Conservation (phyloP, 441 rosid genomes). For the Euphorbia celastroides region DNA sequence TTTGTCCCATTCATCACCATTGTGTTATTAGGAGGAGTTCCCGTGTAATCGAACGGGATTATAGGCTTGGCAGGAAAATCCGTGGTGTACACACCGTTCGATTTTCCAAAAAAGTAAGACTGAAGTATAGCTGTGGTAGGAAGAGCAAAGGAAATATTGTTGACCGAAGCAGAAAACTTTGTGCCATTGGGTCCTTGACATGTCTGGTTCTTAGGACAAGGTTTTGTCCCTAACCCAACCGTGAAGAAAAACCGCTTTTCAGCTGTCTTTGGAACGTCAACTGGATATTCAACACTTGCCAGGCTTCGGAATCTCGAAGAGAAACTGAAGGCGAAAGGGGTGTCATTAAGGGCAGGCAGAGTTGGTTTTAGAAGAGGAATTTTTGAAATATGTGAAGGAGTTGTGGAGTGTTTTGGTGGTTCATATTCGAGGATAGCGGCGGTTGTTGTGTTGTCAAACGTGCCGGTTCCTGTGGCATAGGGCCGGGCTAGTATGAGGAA, state of each 20-base stretch:
- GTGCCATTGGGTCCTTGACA: slow-evolving; percentile 63
- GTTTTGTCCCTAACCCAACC: slow-evolving; percentile 47
- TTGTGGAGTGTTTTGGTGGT: slow-evolving; percentile 20
- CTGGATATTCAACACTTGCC: slow-evolving; percentile 41
- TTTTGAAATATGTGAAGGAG: no score
- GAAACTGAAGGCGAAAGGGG: slow-evolving; percentile 39
- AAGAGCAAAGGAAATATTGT: slow-evolving; percentile 47
- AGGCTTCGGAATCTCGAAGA: slow-evolving; percentile 38
- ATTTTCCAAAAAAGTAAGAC: slow-evolving; percentile 33
- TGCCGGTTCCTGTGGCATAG: slow-evolving; percentile 50
- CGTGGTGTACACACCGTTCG: slow-evolving; percentile 38
- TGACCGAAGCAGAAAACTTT: slow-evolving; percentile 52
- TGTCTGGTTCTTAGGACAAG: slow-evolving; percentile 51
- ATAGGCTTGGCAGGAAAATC: slow-evolving; percentile 51
- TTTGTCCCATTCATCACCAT: slow-evolving; percentile 43
- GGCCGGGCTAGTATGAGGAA: slow-evolving; percentile 61
- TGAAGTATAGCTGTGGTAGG: slow-evolving; percentile 48
- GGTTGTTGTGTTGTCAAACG: slow-evolving; percentile 56
- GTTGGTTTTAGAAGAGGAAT: slow-evolving; percentile 34
- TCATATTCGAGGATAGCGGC: slow-evolving; percentile 55
- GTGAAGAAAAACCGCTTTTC: slow-evolving; percentile 48
- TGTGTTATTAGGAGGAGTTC: slow-evolving; percentile 49
- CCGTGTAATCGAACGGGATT: slow-evolving; percentile 52
- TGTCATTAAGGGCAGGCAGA: slow-evolving; percentile 48
- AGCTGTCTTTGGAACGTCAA: slow-evolving; percentile 43